Evolutionary conservation across 2,329 filamentous ascomycete species (phyloP).

Genomic region (Triangularia verruculosa): DNA sequence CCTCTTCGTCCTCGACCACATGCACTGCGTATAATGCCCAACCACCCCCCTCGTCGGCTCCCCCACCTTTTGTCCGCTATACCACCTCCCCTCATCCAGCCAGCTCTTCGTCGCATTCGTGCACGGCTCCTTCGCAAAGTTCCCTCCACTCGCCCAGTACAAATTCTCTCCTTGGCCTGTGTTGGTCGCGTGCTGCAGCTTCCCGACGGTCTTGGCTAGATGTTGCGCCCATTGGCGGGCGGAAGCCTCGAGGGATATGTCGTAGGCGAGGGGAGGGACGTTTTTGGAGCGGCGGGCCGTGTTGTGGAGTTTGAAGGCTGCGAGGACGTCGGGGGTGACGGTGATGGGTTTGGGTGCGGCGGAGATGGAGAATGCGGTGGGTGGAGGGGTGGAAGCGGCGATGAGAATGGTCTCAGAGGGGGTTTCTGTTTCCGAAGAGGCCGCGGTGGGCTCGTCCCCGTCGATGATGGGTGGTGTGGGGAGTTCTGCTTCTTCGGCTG

Average conservation of each 20-base stretch:
- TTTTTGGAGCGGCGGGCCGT: background rate
- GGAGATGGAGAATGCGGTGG: background rate
- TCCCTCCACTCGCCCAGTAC: background rate
- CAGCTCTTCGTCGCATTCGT: background rate
- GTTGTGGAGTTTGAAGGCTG: background rate
- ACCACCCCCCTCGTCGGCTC: background rate
- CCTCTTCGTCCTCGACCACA: background rate
- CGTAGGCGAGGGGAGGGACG: background rate
- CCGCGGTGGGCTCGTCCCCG: background rate
- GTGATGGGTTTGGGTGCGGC: background rate
- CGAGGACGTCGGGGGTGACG: background rate
- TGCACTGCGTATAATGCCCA: background rate
- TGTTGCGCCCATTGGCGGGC: background rate
- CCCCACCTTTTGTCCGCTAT: background rate
- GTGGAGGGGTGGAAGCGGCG: background rate
- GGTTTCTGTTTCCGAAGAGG: background rate
- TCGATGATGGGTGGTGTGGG: background rate
- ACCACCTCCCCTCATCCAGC: background rate
- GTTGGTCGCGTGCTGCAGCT: background rate
- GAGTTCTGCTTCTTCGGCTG: background rate
- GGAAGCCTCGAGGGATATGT: background rate
- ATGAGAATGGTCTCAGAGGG: background rate
- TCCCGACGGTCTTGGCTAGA: background rate
- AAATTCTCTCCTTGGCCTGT: background rate
- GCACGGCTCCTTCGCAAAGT: background rate